phyloP scores from a whole-genome alignment of 2,329 filamentous ascomycete species.

The Hymenoscyphus repandus region DNA sequence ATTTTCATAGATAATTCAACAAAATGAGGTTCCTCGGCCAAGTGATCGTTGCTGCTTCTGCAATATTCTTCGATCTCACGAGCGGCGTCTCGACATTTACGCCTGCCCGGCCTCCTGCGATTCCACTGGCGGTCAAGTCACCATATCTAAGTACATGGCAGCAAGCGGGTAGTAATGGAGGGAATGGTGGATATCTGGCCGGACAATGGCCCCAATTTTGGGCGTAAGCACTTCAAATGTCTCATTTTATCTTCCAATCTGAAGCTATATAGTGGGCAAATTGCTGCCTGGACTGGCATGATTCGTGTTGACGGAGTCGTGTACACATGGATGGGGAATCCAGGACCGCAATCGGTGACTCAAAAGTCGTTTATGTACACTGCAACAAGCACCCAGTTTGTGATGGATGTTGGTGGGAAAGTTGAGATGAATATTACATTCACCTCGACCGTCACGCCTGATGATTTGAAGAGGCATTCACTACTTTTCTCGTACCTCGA shows the following conservation, averaged over 20 bases:
- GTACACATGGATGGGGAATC: slow-evolving; percentile 65
- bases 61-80: slow-evolving; percentile 5
- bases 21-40: slow-evolving; percentile 1
- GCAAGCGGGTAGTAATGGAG: slow-evolving; percentile 53
- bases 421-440: slow-evolving; percentile 65
- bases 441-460: slow-evolving; percentile 62
- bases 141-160: slow-evolving; percentile 73
- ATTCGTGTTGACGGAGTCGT: slow-evolving; percentile 60
- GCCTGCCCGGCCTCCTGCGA: slow-evolving; percentile 60
- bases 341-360: slow-evolving; percentile 43
- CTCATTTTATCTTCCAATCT: background rate
- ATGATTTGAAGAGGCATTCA: slow-evolving; percentile 63
- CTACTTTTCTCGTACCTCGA: slow-evolving; percentile 66
- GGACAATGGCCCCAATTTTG: slow-evolving; percentile 67
- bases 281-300: slow-evolving; percentile 62
- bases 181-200: slow-evolving; percentile 61
- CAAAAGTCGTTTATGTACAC: slow-evolving; percentile 66
- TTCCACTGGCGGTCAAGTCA: slow-evolving; percentile 68
- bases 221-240: slow-evolving; percentile 45
- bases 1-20: too few relatives aligned
- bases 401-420: slow-evolving; percentile 55
- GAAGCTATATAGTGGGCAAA: slow-evolving; percentile 40
- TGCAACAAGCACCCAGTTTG: slow-evolving; percentile 66
- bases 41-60: background rate
- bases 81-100: slow-evolving; percentile 47